phyloP scores from a whole-genome alignment of 2,329 filamentous ascomycete genomes.

The Teratosphaeria viscida region DNA sequence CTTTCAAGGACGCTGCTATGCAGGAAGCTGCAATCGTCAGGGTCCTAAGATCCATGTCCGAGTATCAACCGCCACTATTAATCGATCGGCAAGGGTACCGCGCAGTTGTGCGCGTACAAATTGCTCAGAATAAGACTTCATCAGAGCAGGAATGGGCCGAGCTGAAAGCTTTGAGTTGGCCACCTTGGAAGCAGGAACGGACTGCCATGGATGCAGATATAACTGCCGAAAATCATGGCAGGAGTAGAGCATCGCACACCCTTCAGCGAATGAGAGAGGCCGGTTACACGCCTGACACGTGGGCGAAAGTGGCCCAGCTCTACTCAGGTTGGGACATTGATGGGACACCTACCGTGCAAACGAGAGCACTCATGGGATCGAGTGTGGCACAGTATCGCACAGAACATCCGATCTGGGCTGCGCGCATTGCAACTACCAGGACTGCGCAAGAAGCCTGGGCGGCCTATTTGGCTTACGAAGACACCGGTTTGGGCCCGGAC shows the following conservation, averaged over 20 bases:
- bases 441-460: conserved; percentile 56
- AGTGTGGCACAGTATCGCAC: not conserved
- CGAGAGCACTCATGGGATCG: conserved; percentile 23
- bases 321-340: conserved; percentile 55
- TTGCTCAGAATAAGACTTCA: conserved; percentile 46
- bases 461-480: conserved; percentile 48
- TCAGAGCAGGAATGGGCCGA: conserved; percentile 48
- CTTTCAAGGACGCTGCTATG: conserved; percentile 37
- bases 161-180: conserved; percentile 52
- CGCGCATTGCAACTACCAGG: conserved; percentile 48
- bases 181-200: conserved; percentile 54
- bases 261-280: conserved; percentile 48
- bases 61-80: conserved; percentile 41
- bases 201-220: conserved; percentile 51
- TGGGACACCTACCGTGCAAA: conserved; percentile 53
- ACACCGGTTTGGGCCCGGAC: conserved; percentile 28
- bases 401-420: conserved; percentile 39
- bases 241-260: conserved; percentile 46
- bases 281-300: conserved; percentile 42
- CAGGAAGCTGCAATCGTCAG: conserved; percentile 50
- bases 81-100: conserved; percentile 50
- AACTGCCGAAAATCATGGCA: conserved; percentile 45
- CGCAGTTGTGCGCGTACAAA: conserved; percentile 45
- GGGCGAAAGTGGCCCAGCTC: conserved; percentile 45
- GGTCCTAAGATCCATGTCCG: conserved; percentile 47